Percentiles rank a stretch among this genome's conserved stretches.
Conservation (phyloP, 805 yeast genomes). For the Saccharomycopsis sp. region DNA sequence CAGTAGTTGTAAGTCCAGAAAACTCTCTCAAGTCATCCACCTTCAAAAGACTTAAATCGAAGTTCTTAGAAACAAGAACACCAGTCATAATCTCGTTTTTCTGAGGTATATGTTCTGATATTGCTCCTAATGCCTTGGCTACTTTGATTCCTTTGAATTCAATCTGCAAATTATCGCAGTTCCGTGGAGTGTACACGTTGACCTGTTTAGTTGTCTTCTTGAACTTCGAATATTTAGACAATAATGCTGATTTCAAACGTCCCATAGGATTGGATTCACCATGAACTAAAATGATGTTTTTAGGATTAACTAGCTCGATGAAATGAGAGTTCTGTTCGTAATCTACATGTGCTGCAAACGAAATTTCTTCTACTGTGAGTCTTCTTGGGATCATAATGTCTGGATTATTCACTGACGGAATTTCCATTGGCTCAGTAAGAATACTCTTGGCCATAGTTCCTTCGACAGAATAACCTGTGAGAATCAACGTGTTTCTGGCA, state of each 20-base stretch:
- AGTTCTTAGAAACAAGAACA: constrained; percentile 84
- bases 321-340: constrained; percentile 88
- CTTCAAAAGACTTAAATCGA: constrained; percentile 76
- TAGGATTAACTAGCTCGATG: constrained; percentile 81
- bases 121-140: constrained; percentile 66
- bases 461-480: constrained; percentile 97
- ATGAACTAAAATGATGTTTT: constrained; percentile 83
- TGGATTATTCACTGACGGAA: constrained; percentile 75
- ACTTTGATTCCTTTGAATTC: constrained; percentile 77
- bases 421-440: constrained; percentile 83
- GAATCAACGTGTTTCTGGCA: constrained; percentile 74
- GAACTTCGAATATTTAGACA: constrained; percentile 75
- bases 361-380: constrained; percentile 81
- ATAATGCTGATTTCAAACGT: constrained; percentile 82
- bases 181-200: constrained; percentile 85
- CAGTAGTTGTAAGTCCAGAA: constrained; percentile 78
- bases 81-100: constrained; percentile 56
- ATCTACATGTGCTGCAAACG: constrained; percentile 99
- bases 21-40: constrained; percentile 85
- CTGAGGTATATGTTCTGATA: constrained; percentile 38
- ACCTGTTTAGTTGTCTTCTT: constrained; percentile 87
- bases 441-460: constrained; percentile 95
- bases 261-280: constrained; percentile 99
- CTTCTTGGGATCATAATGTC: constrained; percentile 84
- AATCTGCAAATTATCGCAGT: constrained; percentile 72